Evolutionary conservation across 257 asterid species (phyloP), one percentile per base, ranked within the genome.

Genomic region (Penstemon newberryi): DNA sequence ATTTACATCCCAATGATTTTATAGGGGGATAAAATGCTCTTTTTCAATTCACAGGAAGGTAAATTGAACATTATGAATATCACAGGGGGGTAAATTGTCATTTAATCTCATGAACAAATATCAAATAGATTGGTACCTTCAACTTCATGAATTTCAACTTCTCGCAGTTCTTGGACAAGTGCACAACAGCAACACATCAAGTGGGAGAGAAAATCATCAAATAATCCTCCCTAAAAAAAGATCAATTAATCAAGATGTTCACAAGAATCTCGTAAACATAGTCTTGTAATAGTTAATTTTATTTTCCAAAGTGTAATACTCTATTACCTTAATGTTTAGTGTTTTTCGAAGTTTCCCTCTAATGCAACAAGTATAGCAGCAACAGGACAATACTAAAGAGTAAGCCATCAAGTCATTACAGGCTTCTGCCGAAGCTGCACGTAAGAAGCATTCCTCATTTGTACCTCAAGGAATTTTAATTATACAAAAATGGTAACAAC

Each of bases 161-260:
- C 97, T 44, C 95, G 85, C 79, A 80, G 82, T 79, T 91, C 97
- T 84, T 91, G 97, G 70, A 91, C 93, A 58, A 91, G 96, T 75
- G 97, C 93, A 73, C 97, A 91, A 77, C 97, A 89, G 83, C 96
- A 91, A 70, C 97, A 91, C 95, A 91, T 89, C 63, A 89, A 68
- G 75, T 91, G 97, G 54, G 96, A 91, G 7, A 91, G 90, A 63
- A 91, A 91, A 82, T 91, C 97, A 41, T 91, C 97, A 60, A 78
- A 64, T 47, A 82, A 37, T 59, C 97, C 97, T 72, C 97, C 97
- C 95, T 91, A 78, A n/a, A 60, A 15, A 71, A 44, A 59, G 58
- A 18, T 61, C 47, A 15, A 15, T 15, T 15, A 64, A 25, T 56
- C 38, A 47, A 57, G 54, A 65, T 58, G 19, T 13, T 43, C 55